These are phyloP conservation scores for Flaveria ramosissima DNA, from an alignment of 129 eudicot genomes.

Conservation along the genomic window DNA sequence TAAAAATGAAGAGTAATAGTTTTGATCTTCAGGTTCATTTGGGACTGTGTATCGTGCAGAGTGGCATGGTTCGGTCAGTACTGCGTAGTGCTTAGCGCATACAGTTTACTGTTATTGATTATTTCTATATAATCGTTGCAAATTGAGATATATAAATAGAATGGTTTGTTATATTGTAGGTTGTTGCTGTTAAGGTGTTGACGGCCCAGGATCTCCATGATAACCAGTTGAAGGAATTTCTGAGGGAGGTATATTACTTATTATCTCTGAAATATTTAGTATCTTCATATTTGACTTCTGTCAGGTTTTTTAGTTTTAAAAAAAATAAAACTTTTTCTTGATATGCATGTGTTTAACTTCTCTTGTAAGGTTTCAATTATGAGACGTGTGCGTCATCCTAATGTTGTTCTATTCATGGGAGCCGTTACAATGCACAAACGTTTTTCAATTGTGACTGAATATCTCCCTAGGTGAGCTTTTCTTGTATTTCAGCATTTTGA, in stretches of 20 bases:
- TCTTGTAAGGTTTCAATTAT: conserved; percentile 79
- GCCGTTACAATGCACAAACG: conserved; percentile 91
- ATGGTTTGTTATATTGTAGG: conserved; percentile 41
- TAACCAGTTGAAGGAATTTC: conserved; percentile 83
- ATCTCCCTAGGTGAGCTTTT: conserved; percentile 64
- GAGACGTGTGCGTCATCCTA: conserved; percentile 96
- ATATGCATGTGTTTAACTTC: background rate
- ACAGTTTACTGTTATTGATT: conserved; percentile 1
- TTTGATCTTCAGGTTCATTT: conserved; percentile 63
- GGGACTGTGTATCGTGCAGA: conserved; percentile 99
- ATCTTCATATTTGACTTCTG: background rate
- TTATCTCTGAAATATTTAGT: background rate
- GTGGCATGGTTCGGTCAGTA: conserved; percentile 98
- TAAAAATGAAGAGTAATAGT: conserved; percentile 15
- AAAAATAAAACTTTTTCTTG: too few species aligned
- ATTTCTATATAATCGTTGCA: background rate
- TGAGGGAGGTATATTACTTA: conserved; percentile 71
- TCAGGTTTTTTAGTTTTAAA: background rate
- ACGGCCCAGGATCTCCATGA: conserved; percentile 78
- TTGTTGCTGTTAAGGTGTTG: conserved; percentile 90
- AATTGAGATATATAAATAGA: background rate
- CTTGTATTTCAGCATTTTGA: background rate
- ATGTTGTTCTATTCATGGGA: conserved; percentile 98
- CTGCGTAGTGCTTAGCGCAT: conserved; percentile 32
- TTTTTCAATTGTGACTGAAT: conserved; percentile 89